Conservation (phyloP, 192 early-diverging fungal species). For the Rhizophagus clarus region DNA sequence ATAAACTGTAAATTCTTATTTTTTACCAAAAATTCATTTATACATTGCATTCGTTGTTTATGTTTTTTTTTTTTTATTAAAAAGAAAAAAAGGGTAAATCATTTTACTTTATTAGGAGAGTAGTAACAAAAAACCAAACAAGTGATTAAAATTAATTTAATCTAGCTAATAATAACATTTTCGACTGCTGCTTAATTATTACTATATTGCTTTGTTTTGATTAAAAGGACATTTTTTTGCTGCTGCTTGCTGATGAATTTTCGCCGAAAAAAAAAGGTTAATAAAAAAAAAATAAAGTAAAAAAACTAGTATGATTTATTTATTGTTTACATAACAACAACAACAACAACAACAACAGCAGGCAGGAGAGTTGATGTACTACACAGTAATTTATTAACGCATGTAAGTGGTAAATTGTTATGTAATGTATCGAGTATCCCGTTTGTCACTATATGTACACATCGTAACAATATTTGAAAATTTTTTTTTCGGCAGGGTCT, state of each 20-base stretch:
- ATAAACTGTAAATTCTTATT: background rate
- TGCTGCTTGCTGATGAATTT: background rate
- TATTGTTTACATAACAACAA: background rate
- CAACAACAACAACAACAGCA: background rate
- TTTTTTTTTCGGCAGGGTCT: background rate
- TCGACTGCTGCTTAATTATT: background rate
- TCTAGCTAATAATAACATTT: background rate
- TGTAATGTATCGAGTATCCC: slow-evolving; percentile 15
- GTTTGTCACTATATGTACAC: background rate
- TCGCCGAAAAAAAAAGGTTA: background rate
- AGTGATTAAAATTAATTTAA: background rate
- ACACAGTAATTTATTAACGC: slow-evolving; percentile 17
- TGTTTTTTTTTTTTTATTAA: background rate
- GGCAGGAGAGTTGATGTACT: background rate
- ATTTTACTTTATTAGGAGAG: background rate
- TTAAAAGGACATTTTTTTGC: background rate
- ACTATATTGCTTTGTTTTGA: background rate
- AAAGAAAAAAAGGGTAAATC: background rate
- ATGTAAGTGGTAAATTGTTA: slow-evolving; percentile 21
- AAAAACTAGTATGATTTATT: background rate
- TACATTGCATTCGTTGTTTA: background rate
- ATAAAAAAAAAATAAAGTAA: too few species aligned
- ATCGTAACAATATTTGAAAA: background rate
- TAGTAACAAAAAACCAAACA: background rate
- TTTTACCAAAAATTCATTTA: background rate